Conservation (phyloP, 352 stramenopile genomes). For the Globisporangium lucens region DNA sequence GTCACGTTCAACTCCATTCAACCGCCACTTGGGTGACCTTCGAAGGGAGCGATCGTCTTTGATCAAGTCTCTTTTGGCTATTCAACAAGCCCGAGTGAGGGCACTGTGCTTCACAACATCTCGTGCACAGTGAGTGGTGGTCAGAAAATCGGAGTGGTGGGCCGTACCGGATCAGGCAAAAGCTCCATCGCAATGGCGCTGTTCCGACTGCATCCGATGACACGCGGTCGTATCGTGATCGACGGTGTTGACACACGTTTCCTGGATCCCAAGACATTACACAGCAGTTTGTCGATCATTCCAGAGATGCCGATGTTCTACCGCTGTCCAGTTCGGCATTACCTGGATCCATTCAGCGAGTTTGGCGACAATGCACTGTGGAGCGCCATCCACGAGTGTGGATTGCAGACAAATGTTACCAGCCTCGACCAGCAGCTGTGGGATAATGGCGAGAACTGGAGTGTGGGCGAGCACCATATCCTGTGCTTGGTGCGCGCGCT, state of each 20-base stretch:
- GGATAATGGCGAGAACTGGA: too few species aligned
- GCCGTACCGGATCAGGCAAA: conserved; percentile 55
- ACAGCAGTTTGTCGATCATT: conserved; percentile 55
- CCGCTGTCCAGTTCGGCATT: conserved; percentile 85
- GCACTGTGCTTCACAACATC: conserved; percentile 35
- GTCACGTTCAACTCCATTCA: conserved; percentile 18
- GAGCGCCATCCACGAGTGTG: too few species aligned
- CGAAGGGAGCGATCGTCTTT: conserved; percentile 31
- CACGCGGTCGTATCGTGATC: conserved; percentile 74
- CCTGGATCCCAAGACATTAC: conserved; percentile 30
- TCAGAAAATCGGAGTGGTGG: conserved; percentile 52
- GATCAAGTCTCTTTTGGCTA: conserved; percentile 36
- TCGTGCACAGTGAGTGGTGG: conserved; percentile 34
- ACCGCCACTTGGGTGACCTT: conserved; percentile 24
- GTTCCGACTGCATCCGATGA: conserved; percentile 44
- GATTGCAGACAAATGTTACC: too few species aligned
- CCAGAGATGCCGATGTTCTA: conserved; percentile 92
- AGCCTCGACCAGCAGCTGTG: too few species aligned
- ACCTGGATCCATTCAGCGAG: conserved; percentile 89
- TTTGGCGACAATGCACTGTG: conserved; percentile 37
- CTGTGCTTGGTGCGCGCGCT: too few species aligned
- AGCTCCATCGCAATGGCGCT: conserved; percentile 50
- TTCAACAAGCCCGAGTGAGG: conserved; percentile 8
- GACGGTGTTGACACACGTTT: conserved; percentile 82
- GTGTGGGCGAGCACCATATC: too few species aligned